Conservation (phyloP, 164 flowering plant genomes). For the Cinnamomum chago region DNA sequence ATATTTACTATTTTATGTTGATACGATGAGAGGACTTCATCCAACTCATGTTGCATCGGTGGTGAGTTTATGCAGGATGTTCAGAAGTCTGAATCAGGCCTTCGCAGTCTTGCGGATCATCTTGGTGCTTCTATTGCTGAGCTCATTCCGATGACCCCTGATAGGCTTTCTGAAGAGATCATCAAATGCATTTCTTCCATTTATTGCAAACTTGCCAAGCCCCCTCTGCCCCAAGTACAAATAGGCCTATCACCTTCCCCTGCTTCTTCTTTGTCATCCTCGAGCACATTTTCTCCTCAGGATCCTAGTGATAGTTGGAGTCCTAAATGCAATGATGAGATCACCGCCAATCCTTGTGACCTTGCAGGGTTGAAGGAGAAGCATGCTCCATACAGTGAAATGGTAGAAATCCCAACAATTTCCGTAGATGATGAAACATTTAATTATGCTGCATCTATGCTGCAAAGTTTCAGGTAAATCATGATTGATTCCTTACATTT, state of each 20-base stretch:
- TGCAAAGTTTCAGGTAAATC: constrained; percentile 45
- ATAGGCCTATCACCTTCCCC: constrained; percentile 31
- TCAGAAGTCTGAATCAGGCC: constrained; percentile 22
- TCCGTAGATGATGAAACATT: constrained; percentile 41
- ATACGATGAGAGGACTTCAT: too few species aligned
- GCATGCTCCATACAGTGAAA: constrained; percentile 27
- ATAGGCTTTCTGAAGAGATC: constrained; percentile 59
- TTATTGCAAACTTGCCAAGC: constrained; percentile 48
- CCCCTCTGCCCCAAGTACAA: constrained; percentile 14
- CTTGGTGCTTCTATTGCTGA: constrained; percentile 36
- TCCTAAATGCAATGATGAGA: constrained; percentile 37
- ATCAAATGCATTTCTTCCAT: constrained; percentile 61
- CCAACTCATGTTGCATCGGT: not conserved
- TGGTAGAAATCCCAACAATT: constrained; percentile 38
- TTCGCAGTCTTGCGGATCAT: constrained; percentile 56
- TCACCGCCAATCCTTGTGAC: constrained; percentile 8
- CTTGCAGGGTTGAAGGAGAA: constrained; percentile 25
- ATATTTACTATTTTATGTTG: too few species aligned
- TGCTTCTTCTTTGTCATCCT: constrained; percentile 49
- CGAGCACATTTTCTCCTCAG: constrained; percentile 42
- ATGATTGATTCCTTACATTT: too few species aligned
- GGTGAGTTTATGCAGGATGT: constrained; percentile 27
- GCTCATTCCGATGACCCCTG: constrained; percentile 30
- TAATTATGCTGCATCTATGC: constrained; percentile 49
- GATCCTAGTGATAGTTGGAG: constrained; percentile 46